Base-by-base conservation (phyloP, 140 eudicot species). In the Stevia rebaudiana region DNA sequence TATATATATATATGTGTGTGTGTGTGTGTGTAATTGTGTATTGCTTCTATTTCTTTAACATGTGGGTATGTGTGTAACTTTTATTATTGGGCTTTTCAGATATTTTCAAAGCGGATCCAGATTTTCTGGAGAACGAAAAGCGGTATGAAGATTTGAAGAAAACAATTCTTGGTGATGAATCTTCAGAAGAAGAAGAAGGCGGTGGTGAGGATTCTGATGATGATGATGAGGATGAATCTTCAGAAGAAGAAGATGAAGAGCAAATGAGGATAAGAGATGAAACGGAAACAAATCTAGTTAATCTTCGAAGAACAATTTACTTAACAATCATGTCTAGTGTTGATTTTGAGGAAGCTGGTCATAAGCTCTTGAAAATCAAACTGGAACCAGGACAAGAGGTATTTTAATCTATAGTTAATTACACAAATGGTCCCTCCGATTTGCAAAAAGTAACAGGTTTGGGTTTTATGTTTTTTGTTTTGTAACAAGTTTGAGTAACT, bases 321-420 rank as follows among this genome's bases (percentile, higher is more conserved):
- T 56, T 90, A 42, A 90, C 97, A 0, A 90, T 90, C 17, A 90
- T 90, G 97, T 90, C 97, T 2, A 82, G 97, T 76, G 95, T 90
- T 71, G 95, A 90, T 60, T 90, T 90, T 78, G 97, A 90, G 36
- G 95, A 90, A 77, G 95, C 97, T 39, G 97, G 97, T 17, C 97
- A 90, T 41, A 84, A 87, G 55, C 81, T 90, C 50, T 57, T 91
- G 37, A 84, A 90, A 55, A 86, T 90, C 25, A 87, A 87, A 68
- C 81, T 90, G 2, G 97, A 90, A 63, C 94, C 94, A 3, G 95
- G 95, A 7, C 97, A 91, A 61, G 98, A 91, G 95, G 98, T 87
- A 67, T 8, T 59, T n/a, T n/a, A n/a, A n/a, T n/a, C n/a, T n/a
- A n/a, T n/a, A n/a, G n/a, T n/a, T n/a, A n/a, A n/a, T n/a, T n/a